Evolutionary conservation across 768 basidiomycete genomes (phyloP), one percentile per base, ranked within the genome.

Genomic region (Russula earlei): DNA sequence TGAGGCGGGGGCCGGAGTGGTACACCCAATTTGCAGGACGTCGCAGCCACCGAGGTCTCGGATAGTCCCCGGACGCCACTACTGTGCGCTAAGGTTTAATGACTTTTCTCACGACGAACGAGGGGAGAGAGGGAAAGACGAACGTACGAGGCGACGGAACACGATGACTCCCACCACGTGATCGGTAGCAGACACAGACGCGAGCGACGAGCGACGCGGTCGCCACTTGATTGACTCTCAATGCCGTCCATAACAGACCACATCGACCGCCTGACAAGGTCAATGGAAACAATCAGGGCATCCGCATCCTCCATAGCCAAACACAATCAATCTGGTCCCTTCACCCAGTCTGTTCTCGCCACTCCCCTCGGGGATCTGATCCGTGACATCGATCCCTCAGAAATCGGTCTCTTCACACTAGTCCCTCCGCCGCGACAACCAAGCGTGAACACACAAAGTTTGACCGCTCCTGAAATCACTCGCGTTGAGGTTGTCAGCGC

Each of bases 391-490:
- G 87, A 90, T 61, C 74, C 83, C 9, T 81, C 87, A 5, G 88
- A 91, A 65, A 76, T 88, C 25, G 87, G 87, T 36, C 79, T 91
- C 24, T 89, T 90, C 70, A 81, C 76, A 7, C 75, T 88, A 49
- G 71, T 77, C 2, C 65, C 68, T 5, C 69, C 66, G 38, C 64
- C 54, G 31, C 68, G 62, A 55, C 51, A n/a, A 37, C 60, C 64
- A 11, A 69, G 65, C 33, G 74, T 74, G 31, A 63, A 67, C 0
- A 62, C 66, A 17, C 59, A 65, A 20, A 64, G 66, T 34, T 56
- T 56, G 8, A 17, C 64, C 3, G 64, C 47, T 20, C 67, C 65
- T 64, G 74, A 81, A 63, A 73, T 90, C 34, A 71, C 78, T 12
- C 84, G 87, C 51, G 77, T 78, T 20, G 78, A 81, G 56, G 85